Evolutionary conservation across 2,329 filamentous ascomycete genomes (phyloP).

Genomic region (Ascochyta koolunga): DNA sequence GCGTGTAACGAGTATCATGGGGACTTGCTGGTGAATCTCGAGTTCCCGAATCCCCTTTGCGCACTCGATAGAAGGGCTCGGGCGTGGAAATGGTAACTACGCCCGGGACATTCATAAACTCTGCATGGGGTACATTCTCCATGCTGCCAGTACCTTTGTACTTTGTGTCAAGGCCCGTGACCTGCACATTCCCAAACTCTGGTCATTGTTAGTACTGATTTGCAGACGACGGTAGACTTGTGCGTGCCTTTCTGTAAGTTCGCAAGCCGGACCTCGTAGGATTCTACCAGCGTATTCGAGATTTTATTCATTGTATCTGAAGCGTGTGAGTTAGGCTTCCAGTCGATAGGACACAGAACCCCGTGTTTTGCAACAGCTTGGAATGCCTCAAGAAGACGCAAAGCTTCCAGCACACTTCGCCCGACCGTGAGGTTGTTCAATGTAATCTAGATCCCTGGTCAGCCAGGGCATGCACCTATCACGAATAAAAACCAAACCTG

Average conservation of each 20-base stretch:
- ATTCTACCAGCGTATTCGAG: slow-evolving; percentile 34
- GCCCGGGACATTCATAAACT: not conserved
- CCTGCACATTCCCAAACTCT: slow-evolving; percentile 28
- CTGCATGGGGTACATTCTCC: slow-evolving; percentile 8
- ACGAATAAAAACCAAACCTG: slow-evolving; percentile 23
- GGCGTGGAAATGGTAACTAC: not conserved
- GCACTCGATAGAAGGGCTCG: not conserved
- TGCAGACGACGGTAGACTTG: not conserved
- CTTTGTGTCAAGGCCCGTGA: slow-evolving; percentile 30
- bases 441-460: slow-evolving; percentile 22
- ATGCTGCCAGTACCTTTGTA: not conserved
- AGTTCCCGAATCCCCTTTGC: not conserved
- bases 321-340: slow-evolving; percentile 29
- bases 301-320: slow-evolving; percentile 31
- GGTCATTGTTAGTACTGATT: not conserved
- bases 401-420: slow-evolving; percentile 37
- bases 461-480: not conserved
- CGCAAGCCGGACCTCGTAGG: slow-evolving; percentile 34
- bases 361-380: slow-evolving; percentile 40
- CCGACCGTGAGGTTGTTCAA: slow-evolving; percentile 40
- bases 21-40: slow-evolving; percentile 3
- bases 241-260: slow-evolving; percentile 27
- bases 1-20: not conserved
- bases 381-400: slow-evolving; percentile 40
- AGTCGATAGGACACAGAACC: slow-evolving; percentile 39